Evolutionary conservation across 1,284 basidiomycete genomes (phyloP).

Genomic region (Naganishia albida): DNA sequence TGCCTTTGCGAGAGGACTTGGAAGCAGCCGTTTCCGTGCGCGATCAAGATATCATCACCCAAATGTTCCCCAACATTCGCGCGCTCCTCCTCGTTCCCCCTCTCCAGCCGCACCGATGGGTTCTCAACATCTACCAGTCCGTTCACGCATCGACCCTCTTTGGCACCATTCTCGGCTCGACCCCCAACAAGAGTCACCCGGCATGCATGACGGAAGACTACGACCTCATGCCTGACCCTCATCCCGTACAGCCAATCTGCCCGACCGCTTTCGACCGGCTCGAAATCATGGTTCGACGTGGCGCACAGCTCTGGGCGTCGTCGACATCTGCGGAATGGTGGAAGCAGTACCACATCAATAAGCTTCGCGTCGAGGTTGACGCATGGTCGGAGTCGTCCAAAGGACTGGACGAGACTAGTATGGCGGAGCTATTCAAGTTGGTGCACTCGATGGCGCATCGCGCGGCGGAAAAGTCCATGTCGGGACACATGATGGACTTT

Average conservation of each 20-base stretch:
- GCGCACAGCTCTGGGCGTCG: constrained; percentile 8
- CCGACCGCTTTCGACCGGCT: constrained; percentile 21
- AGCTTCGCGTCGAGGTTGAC: constrained; percentile 21
- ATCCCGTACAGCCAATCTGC: constrained; percentile 25
- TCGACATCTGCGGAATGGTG: constrained; percentile 1
- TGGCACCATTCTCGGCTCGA: constrained; percentile 8
- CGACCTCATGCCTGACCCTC: constrained; percentile 22
- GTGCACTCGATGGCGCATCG: constrained; percentile 13
- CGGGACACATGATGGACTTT: constrained; percentile 22
- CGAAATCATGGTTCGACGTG: constrained; percentile 5
- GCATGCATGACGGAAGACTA: constrained; percentile 27
- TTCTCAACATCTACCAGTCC: constrained; percentile 19
- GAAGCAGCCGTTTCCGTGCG: background rate
- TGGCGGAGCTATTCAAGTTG: constrained; percentile 17
- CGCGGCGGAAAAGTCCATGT: constrained; percentile 18
- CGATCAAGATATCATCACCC: constrained; percentile 12
- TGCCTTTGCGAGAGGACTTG: constrained; percentile 12
- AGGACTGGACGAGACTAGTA: constrained; percentile 6
- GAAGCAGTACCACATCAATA: constrained; percentile 24
- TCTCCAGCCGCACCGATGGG: constrained; percentile 25
- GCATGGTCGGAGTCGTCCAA: background rate
- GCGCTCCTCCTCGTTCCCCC: constrained; percentile 20
- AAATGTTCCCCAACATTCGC: constrained; percentile 27
- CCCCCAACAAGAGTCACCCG: constrained; percentile 16
- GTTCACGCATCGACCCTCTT: constrained; percentile 17